These are phyloP conservation scores for Prinsepia uniflora DNA, from an alignment of 306 rosid species.

Conservation along the genomic window DNA sequence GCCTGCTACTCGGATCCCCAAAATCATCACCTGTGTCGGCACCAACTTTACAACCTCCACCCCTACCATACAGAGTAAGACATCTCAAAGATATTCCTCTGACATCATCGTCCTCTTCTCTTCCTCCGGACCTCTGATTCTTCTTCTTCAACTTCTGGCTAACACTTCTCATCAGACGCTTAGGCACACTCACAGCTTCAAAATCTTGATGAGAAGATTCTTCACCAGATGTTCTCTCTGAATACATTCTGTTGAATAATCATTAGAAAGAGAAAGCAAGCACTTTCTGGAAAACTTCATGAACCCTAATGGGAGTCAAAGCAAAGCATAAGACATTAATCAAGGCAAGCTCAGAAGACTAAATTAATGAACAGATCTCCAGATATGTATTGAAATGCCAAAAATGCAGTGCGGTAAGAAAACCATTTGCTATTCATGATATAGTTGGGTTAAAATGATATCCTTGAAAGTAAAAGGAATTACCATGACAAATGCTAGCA, in stretches of 20 bases:
- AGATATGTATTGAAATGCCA: neutral
- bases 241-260: slow-evolving; percentile 51
- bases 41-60: slow-evolving; percentile 99
- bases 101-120: slow-evolving; percentile 57
- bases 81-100: slow-evolving; percentile 75
- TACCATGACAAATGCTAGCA: neutral
- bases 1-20: slow-evolving; percentile 66
- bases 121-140: slow-evolving; percentile 41
- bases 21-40: slow-evolving; percentile 83
- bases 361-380: neutral
- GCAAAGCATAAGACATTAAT: slow-evolving; percentile 14
- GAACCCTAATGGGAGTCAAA: slow-evolving; percentile 28
- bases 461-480: neutral
- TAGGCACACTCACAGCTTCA: slow-evolving; percentile 73
- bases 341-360: neutral
- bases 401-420: neutral
- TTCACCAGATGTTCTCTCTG: slow-evolving; percentile 49
- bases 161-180: slow-evolving; percentile 79
- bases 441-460: neutral
- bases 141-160: slow-evolving; percentile 86
- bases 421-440: neutral
- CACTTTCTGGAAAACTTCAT: slow-evolving; percentile 19
- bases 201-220: slow-evolving; percentile 56
- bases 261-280: slow-evolving; percentile 27
- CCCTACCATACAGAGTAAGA: slow-evolving; percentile 69